Evolutionary conservation across 2,329 filamentous ascomycete genomes (phyloP), one percentile per base, ranked within the genome.

Genomic region (Gaeumannomyces tritici): DNA sequence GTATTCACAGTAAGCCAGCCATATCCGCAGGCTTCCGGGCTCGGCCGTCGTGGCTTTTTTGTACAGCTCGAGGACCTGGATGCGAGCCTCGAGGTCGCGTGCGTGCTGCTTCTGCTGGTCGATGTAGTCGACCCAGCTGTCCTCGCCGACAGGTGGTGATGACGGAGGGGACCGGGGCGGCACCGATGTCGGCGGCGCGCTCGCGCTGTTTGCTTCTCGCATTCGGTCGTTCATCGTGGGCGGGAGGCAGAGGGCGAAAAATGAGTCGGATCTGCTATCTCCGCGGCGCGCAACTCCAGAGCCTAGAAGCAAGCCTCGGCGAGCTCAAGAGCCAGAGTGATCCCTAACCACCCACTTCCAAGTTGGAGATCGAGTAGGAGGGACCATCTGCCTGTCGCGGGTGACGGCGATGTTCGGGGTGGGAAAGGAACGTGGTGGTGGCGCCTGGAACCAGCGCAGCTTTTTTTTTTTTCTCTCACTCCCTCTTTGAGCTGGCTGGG

Each of bases 1-100:
- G 74, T 88, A 93, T 69, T 92, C 86, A 73, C 88, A 90, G 71
- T 93, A 93, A 31, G 86, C 82, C 64, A 87, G 81, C 90, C 90
- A 95, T 55, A 93, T 77, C 65, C 83, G 85, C 64, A 89, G 78
- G 69, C 90, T 93, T 67, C 83, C 86, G 13, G 89, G 88, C 73
- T 93, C 90, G 61, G 89, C 87, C 63, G 77, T 76, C 27, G 88
- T 83, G 63, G 90, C 89, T 67, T 82, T 83, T 67, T 88, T 86
- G 75, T 86, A 91, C 57, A 89, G 76, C 72, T 93, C 90, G 70
- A 92, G 81, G 59, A 90, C 79, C 65, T 82, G 80, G 71, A 91
- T 82, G 67, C 88, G 85, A 68, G 85, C 82, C 65, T 91, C 88
- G 62, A 89, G 74, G 71, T 87, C 76, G 70, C 77, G 71, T 70